A percentile compares a stretch with the other conserved stretches of the same genome.
phyloP scores from a whole-genome alignment of 805 yeast species.

The Candida silvicultrix region DNA sequence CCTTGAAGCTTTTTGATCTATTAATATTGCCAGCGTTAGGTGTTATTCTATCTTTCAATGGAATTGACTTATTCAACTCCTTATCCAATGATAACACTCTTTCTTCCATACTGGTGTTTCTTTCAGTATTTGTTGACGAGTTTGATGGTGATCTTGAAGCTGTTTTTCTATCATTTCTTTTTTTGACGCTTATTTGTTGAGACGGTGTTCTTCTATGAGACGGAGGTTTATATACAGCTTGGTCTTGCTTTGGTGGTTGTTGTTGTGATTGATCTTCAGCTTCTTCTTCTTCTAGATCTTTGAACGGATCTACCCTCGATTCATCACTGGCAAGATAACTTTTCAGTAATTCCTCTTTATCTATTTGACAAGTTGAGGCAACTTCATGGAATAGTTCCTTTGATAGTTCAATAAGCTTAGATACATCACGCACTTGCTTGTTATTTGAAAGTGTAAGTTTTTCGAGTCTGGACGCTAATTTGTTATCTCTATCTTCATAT shows the following conservation, averaged over 20 bases:
- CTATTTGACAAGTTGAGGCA: slow-evolving; percentile 26
- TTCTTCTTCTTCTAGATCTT: not conserved
- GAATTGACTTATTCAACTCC: slow-evolving; percentile 17
- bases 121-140: not conserved
- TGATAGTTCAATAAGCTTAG: slow-evolving; percentile 37
- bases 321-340: slow-evolving; percentile 23
- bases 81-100: slow-evolving; percentile 15
- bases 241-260: not conserved
- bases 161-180: slow-evolving; percentile 8
- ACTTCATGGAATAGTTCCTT: slow-evolving; percentile 38
- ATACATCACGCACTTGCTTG: slow-evolving; percentile 43
- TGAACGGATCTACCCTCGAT: slow-evolving; percentile 7
- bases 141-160: not conserved
- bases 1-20: slow-evolving; percentile 4
- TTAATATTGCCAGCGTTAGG: slow-evolving; percentile 3
- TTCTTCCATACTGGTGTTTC: slow-evolving; percentile 9
- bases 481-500: slow-evolving; percentile 40
- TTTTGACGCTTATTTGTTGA: slow-evolving; percentile 4
- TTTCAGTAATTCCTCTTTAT: slow-evolving; percentile 12
- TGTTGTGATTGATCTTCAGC: not conserved
- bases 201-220: not conserved
- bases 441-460: slow-evolving; percentile 38
- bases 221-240: not conserved
- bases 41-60: slow-evolving; percentile 13
- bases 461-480: slow-evolving; percentile 35